Percentiles rank a stretch among this genome's conserved stretches.
Evolutionary conservation across 2,329 filamentous ascomycete genomes (phyloP).

Genomic region (Amesomyces nigricolor): DNA sequence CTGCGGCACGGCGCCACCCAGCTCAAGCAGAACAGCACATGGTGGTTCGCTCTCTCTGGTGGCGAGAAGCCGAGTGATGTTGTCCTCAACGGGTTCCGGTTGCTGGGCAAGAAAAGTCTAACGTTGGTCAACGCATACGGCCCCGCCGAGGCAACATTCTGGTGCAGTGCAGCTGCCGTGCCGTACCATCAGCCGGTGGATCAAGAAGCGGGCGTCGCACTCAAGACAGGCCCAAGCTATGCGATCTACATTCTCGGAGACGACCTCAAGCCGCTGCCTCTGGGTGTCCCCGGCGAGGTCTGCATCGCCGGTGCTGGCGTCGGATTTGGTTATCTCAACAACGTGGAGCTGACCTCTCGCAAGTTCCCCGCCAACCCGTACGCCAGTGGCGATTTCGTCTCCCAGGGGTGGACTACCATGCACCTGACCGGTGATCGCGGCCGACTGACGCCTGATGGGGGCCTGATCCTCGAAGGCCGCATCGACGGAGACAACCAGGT

Average conservation of each 20-base stretch:
- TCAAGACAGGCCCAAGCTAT: slow-evolving; percentile 15
- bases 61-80: slow-evolving; percentile 29
- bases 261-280: slow-evolving; percentile 1
- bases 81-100: slow-evolving; percentile 13
- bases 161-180: neutral
- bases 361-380: slow-evolving; percentile 8
- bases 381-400: neutral
- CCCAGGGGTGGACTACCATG: slow-evolving; percentile 23
- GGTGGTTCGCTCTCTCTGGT: slow-evolving; percentile 30
- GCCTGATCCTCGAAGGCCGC: slow-evolving; percentile 38
- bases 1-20: slow-evolving; percentile 15
- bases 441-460: slow-evolving; percentile 28
- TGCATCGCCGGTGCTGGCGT: slow-evolving; percentile 17
- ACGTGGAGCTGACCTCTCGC: slow-evolving; percentile 34
- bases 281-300: slow-evolving; percentile 13
- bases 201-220: neutral
- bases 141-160: slow-evolving; percentile 14
- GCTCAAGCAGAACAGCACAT: slow-evolving; percentile 23
- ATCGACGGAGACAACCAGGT: slow-evolving; percentile 43
- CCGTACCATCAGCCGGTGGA: neutral
- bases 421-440: slow-evolving; percentile 36
- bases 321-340: slow-evolving; percentile 16
- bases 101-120: slow-evolving; percentile 13
- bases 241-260: slow-evolving; percentile 14
- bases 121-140: slow-evolving; percentile 20